Evolutionary conservation across 768 basidiomycete species (phyloP).

Genomic region (Termitomyces sp.): DNA sequence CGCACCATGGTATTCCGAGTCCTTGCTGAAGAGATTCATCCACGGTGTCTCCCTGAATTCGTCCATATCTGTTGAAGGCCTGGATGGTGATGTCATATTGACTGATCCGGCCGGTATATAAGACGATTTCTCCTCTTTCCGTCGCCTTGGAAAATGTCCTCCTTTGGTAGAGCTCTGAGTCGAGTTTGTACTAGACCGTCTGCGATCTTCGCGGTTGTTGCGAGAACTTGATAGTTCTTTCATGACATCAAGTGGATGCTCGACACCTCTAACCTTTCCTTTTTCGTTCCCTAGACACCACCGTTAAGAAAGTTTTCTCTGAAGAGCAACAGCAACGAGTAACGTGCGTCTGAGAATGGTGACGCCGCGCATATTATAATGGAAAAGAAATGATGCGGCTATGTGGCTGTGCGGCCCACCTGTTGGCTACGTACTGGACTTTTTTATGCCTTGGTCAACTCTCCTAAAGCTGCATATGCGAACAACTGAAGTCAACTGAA

Average conservation of each 20-base stretch:
- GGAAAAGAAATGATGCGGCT: background rate
- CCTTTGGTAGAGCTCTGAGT: background rate
- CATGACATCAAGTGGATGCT: slow-evolving; percentile 4
- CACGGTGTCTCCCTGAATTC: slow-evolving; percentile 13
- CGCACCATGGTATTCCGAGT: slow-evolving; percentile 7
- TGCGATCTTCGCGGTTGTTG: slow-evolving; percentile 8
- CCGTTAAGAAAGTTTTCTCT: background rate
- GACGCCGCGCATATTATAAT: background rate
- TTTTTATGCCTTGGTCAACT: background rate
- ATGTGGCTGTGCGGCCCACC: background rate
- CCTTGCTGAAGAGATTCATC: slow-evolving; percentile 10
- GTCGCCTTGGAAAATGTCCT: background rate
- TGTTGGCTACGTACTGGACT: background rate
- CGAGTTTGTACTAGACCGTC: background rate
- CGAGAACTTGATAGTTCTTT: slow-evolving; percentile 10
- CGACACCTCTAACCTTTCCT: background rate
- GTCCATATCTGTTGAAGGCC: background rate
- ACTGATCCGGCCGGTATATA: background rate
- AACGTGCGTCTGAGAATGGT: background rate
- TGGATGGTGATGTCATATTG: background rate
- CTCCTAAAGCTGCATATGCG: background rate
- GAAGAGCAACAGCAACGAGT: background rate
- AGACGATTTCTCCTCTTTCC: background rate
- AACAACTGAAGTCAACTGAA: background rate
- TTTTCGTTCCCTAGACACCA: background rate